These are phyloP conservation scores for Drechmeria coniospora DNA, from an alignment of 2,329 filamentous ascomycete genomes.

Conservation along the genomic window DNA sequence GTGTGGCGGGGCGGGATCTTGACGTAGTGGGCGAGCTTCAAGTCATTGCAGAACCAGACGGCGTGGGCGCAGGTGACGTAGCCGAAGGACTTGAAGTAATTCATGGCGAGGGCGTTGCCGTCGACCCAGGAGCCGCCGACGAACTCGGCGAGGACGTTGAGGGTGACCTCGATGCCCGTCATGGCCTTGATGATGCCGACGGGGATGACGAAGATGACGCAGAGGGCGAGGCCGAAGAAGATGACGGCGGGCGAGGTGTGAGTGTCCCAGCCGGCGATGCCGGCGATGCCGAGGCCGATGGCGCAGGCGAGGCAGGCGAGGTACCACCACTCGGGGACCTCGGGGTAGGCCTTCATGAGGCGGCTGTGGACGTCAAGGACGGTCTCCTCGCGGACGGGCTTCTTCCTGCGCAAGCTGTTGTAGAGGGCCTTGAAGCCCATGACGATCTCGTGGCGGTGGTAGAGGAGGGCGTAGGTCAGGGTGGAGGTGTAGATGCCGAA, in stretches of 20 bases:
- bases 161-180: constrained; percentile 34
- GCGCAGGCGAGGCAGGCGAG: constrained; percentile 24
- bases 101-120: constrained; percentile 36
- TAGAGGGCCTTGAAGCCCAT: constrained; percentile 32
- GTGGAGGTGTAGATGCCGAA: constrained; percentile 38
- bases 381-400: constrained; percentile 17
- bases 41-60: constrained; percentile 32
- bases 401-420: constrained; percentile 27
- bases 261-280: constrained; percentile 32
- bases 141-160: constrained; percentile 38
- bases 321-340: constrained; percentile 42
- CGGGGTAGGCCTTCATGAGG: constrained; percentile 29
- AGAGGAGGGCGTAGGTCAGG: constrained; percentile 33
- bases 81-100: constrained; percentile 38
- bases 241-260: constrained; percentile 35
- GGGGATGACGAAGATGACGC: constrained; percentile 34
- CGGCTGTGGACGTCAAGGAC: constrained; percentile 31
- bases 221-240: constrained; percentile 33
- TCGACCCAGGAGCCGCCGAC: constrained; percentile 34
- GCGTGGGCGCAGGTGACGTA: constrained; percentile 34
- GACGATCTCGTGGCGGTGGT: constrained; percentile 34
- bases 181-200: constrained; percentile 37
- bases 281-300: constrained; percentile 29
- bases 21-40: constrained; percentile 38
- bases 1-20: constrained; percentile 46